These are phyloP conservation scores for Arachnomyces sp. DNA, from an alignment of 2,329 filamentous ascomycete genomes.

Conservation along the genomic window DNA sequence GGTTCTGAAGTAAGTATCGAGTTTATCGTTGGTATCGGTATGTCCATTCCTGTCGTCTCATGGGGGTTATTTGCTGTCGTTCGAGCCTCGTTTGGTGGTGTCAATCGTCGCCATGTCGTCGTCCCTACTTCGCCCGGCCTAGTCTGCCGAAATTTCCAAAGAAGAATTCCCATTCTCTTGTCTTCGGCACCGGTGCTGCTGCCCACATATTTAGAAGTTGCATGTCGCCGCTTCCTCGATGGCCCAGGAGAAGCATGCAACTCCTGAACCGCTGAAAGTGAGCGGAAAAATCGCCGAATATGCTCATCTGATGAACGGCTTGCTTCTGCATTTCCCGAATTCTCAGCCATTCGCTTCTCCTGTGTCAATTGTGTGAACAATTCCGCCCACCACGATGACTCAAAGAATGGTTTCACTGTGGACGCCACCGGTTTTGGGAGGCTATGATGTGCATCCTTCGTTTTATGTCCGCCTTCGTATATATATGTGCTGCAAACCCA, in stretches of 20 bases:
- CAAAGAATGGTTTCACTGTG: slow-evolving; percentile 37
- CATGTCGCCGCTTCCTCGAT: slow-evolving; percentile 11
- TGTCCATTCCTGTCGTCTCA: slow-evolving; percentile 23
- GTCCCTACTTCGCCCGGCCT: slow-evolving; percentile 31
- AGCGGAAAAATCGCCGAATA: slow-evolving; percentile 30
- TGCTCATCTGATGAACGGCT: slow-evolving; percentile 27
- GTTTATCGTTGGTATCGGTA: slow-evolving; percentile 30
- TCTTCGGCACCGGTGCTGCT: slow-evolving; percentile 20
- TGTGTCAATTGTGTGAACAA: slow-evolving; percentile 36
- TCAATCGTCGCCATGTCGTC: slow-evolving; percentile 38
- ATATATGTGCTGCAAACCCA: slow-evolving; percentile 39
- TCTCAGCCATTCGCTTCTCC: slow-evolving; percentile 31
- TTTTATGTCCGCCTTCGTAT: slow-evolving; percentile 29
- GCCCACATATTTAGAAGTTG: slow-evolving; percentile 20
- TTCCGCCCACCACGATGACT: slow-evolving; percentile 39
- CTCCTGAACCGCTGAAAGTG: slow-evolving; percentile 40
- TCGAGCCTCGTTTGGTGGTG: slow-evolving; percentile 28
- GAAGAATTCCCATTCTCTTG: slow-evolving; percentile 36
- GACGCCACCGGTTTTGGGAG: slow-evolving; percentile 29
- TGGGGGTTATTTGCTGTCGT: slow-evolving; percentile 31
- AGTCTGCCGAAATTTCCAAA: slow-evolving; percentile 43
- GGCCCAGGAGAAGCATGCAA: slow-evolving; percentile 27
- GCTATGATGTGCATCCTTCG: slow-evolving; percentile 26
- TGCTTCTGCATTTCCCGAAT: slow-evolving; percentile 23
- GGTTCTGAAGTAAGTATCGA: slow-evolving; percentile 27